Conservation (phyloP, 164 flowering plant species). For the Magnolia sinica region DNA sequence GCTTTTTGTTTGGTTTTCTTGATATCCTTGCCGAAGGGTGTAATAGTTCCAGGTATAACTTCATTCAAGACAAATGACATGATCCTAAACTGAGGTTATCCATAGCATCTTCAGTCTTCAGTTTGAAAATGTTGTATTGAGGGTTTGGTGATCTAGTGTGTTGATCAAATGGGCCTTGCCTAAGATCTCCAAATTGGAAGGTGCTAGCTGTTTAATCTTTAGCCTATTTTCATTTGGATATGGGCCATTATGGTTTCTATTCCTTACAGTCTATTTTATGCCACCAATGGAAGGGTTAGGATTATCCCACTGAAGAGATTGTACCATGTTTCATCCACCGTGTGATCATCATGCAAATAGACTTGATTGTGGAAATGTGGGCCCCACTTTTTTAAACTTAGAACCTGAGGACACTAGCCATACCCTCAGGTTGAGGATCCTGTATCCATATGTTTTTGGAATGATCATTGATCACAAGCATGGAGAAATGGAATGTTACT, state of each 20-base stretch:
- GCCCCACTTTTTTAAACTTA: neutral
- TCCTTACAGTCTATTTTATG: too few species aligned
- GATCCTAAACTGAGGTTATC: neutral
- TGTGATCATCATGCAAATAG: too few species aligned
- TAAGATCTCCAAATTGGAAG: neutral
- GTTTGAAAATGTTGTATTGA: neutral
- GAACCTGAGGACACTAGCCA: neutral
- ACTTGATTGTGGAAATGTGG: too few species aligned
- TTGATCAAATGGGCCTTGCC: neutral
- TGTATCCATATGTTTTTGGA: neutral
- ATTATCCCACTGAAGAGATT: too few species aligned
- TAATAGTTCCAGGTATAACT: conserved; percentile 33
- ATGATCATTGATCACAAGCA: neutral
- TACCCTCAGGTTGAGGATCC: neutral
- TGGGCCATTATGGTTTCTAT: too few species aligned
- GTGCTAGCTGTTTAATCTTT: neutral
- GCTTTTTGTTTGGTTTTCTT: conserved; percentile 33
- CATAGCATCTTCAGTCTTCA: neutral
- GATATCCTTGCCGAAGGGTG: conserved; percentile 34
- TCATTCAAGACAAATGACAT: neutral
- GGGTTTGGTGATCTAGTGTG: neutral
- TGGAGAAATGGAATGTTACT: neutral
- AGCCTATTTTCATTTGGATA: neutral
- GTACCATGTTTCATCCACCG: too few species aligned
- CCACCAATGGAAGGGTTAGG: too few species aligned